These are phyloP conservation scores for Aspergillus mulundensis DNA, from an alignment of 495 filamentous ascomycete genomes.

Conservation along the genomic window DNA sequence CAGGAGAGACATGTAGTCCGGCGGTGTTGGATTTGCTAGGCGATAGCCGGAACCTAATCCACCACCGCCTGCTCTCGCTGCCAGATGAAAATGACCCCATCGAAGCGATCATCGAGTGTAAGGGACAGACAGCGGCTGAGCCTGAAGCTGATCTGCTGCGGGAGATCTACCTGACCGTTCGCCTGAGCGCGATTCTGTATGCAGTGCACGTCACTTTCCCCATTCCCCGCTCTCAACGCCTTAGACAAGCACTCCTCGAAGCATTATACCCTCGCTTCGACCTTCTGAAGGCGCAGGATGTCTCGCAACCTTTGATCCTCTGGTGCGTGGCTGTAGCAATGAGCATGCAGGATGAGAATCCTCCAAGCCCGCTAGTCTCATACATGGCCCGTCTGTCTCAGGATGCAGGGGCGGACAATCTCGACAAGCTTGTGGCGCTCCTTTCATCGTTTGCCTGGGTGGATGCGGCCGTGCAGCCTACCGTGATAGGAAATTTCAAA, in stretches of 20 bases:
- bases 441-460: slow-evolving; percentile 5
- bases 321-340: slow-evolving; percentile 4
- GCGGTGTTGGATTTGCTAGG: slow-evolving; percentile 1
- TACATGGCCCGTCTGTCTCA: not conserved
- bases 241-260: not conserved
- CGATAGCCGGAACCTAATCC: slow-evolving; percentile 2
- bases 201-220: slow-evolving; percentile 6
- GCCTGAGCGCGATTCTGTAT: slow-evolving; percentile 1
- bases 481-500: not conserved
- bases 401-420: not conserved
- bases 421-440: not conserved
- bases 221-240: not conserved
- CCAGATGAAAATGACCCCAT: not conserved
- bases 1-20: not conserved
- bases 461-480: not conserved
- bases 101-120: not conserved
- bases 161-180: slow-evolving; percentile 3
- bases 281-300: not conserved
- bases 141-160: not conserved
- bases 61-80: slow-evolving; percentile 5
- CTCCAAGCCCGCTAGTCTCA: not conserved
- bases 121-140: not conserved
- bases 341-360: not conserved
- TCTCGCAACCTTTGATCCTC: not conserved
- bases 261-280: not conserved